Conservation (phyloP, 371 early-diverging fungal genomes). For the Lichtheimia ramosa region DNA sequence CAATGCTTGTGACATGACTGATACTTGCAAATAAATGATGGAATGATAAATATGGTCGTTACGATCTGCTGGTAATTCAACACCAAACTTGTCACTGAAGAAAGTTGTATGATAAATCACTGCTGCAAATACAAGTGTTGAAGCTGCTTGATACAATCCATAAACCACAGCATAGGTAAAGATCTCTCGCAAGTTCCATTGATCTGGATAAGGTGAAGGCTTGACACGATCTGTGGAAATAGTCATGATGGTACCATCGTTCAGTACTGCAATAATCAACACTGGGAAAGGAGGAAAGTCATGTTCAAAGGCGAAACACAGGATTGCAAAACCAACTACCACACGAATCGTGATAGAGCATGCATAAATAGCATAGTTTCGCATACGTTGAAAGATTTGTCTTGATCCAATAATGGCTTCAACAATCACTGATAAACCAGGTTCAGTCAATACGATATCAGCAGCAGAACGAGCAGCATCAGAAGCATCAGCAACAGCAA, state of each 20-base stretch:
- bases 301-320: constrained; percentile 56
- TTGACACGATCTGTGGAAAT: constrained; percentile 60
- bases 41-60: constrained; percentile 49
- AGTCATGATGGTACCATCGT: constrained; percentile 66
- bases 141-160: constrained; percentile 57
- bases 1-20: constrained; percentile 53
- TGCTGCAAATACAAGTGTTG: constrained; percentile 55
- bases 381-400: constrained; percentile 75
- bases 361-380: constrained; percentile 59
- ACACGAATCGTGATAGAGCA: constrained; percentile 67
- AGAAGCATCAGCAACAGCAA: constrained; percentile 80
- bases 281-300: constrained; percentile 67
- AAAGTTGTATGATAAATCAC: constrained; percentile 42
- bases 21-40: constrained; percentile 54
- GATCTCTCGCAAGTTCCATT: constrained; percentile 60
- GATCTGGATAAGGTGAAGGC: constrained; percentile 58
- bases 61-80: constrained; percentile 21
- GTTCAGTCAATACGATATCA: constrained; percentile 75
- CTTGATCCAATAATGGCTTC: constrained; percentile 66
- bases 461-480: constrained; percentile 79
- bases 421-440: constrained; percentile 76
- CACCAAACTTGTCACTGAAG: constrained; percentile 45
- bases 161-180: constrained; percentile 56
- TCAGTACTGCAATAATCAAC: constrained; percentile 59
- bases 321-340: constrained; percentile 58